Base-by-base conservation (phyloP, 257 asterid species). In the Nicotiana paniculata region DNA sequence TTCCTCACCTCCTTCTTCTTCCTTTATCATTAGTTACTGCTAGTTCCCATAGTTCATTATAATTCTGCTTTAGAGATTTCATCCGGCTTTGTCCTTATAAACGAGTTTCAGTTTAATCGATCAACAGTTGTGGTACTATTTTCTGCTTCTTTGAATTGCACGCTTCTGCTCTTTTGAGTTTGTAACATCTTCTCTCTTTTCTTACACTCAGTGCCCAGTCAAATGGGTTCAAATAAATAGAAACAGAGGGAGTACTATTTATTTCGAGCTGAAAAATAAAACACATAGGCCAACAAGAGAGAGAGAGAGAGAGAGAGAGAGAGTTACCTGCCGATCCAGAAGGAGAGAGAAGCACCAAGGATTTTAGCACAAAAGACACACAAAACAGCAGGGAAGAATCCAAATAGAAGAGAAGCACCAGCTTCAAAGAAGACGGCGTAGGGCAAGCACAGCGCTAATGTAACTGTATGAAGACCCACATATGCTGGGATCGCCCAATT, bases 361-460 rank as follows among this genome's bases (percentile, higher is more conserved):
- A 96, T 77, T 91, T 96, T 96, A 13, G 98, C 99, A 24, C 93
- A 88, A 82, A 96, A 96, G 81, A 96, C 99, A 35, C 97, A 93
- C 18, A 91, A 78, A 66, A 93, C 93, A 61, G 97, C 98, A 16
- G 98, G 98, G 70, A 91, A 81, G 77, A 96, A 94, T 48, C 99
- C 98, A 85, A 96, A 96, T 65, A 96, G 91, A 70, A 96, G 86
- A 28, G 99, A 93, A 76, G 99, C 99, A 18, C 94, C 99, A n/a
- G 98, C 96, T 90, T 96, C 98, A 59, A 96, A 93, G 86, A 94
- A 91, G 12, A 96, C 94, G n/a, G 99, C 99, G 76, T 86, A 91
- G 2, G 99, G 99, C 13, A 96, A 88, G 89, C 99, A 96, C 0
- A 94, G 89, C n/a, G 99, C 93, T 3, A 96, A 85, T 0, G 97